A percentile compares a stretch with the other conserved stretches of the same genome.
Conservation (phyloP, 495 filamentous ascomycete species). For the Sphaerosporella brunnea region DNA sequence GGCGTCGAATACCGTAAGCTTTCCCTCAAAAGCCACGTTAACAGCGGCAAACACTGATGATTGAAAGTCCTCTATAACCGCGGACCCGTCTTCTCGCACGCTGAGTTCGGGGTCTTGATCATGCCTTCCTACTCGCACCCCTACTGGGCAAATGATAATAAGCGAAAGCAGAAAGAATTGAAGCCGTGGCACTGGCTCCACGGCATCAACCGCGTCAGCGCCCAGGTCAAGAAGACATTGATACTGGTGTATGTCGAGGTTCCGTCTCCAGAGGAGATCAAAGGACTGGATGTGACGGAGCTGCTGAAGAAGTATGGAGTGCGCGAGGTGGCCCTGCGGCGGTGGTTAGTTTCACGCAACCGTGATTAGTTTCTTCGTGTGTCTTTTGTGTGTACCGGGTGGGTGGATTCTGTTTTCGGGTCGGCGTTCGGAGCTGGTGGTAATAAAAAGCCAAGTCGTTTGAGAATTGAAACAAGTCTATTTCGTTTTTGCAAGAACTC, state of each 20-base stretch:
- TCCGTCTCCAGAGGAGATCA: slow-evolving; percentile 44
- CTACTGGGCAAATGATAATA: slow-evolving; percentile 40
- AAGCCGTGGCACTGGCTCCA: slow-evolving; percentile 80
- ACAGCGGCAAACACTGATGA: not conserved
- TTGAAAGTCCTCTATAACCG: slow-evolving; percentile 60
- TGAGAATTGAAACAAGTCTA: not conserved
- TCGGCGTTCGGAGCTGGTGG: not conserved
- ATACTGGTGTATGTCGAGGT: slow-evolving; percentile 82
- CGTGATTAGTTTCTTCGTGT: slow-evolving; percentile 43
- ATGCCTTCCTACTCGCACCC: slow-evolving; percentile 62
- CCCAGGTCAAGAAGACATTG: slow-evolving; percentile 71
- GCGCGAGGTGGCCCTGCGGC: slow-evolving; percentile 59
- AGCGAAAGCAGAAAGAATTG: slow-evolving; percentile 33
- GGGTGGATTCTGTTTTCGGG: not conserved
- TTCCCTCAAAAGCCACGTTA: not conserved
- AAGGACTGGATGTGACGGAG: slow-evolving; percentile 38
- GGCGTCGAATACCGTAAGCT: slow-evolving; percentile 56
- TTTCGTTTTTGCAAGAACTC: no score
- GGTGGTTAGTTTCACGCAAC: slow-evolving; percentile 71
- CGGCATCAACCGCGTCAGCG: slow-evolving; percentile 77
- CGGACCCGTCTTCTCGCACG: slow-evolving; percentile 87
- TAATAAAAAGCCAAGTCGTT: not conserved
- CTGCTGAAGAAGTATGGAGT: slow-evolving; percentile 57
- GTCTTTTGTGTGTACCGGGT: no score
- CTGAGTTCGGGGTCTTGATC: slow-evolving; percentile 74